Evolutionary conservation across 2,329 filamentous ascomycete species (phyloP), one percentile per base, ranked within the genome.

Genomic region (Periconia sp.): DNA sequence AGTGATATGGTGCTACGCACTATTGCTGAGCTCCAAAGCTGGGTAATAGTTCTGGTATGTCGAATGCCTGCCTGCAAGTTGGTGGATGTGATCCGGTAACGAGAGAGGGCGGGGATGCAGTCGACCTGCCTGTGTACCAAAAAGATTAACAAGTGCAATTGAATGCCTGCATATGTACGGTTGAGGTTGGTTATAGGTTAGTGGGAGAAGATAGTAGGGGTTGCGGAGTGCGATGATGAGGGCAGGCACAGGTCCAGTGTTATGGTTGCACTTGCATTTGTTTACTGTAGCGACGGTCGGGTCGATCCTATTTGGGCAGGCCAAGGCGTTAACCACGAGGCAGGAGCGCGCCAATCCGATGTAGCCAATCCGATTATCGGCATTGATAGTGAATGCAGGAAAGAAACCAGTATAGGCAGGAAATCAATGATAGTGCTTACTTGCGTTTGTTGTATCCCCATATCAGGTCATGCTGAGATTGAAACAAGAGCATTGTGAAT

Each of bases 101-200:
- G 67, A 71, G 52, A 58, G 66, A 54, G 62, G 58, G 64, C 62
- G 54, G 54, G 60, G 57, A 57, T 57, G 57, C 62, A 66, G 66
- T 59, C 58, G 59, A 63, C 43, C 56, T 64, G 54, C 49, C 60
- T 51, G 59, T 59, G 50, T 59, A 57, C 64, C 65, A 69, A 69
- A 70, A 50, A 69, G 61, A 58, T 62, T 66, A 70, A 66, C 64
- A 68, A 64, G 62, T 63, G 62, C 63, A 60, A 64, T 63, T 64
- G 63, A 65, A 65, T 66, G 64, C 64, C 63, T 69, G 62, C 61
- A 63, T 60, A 63, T 49, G 23, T 43, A 46, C 37, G 52, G 50
- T 41, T 56, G 55, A 56, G 47, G 23, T 3, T 27, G 3, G 3
- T 27, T 45, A 51, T 37, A 11, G 5, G 33, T 37, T 37, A 3